Base-by-base conservation (phyloP, 805 yeast genomes). In the Saturnispora serradocipensis region DNA sequence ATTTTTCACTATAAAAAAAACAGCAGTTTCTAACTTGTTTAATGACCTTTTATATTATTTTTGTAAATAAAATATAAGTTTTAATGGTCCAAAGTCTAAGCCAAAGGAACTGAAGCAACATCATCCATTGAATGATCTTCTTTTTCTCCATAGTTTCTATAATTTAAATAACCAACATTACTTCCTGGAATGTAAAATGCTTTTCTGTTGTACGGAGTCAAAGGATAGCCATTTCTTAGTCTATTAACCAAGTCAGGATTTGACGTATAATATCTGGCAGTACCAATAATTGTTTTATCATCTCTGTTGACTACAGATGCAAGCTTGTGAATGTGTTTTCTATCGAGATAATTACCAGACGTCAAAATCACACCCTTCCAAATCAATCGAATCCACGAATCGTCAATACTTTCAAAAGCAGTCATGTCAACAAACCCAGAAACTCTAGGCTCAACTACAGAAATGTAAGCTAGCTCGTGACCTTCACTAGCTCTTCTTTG, bases 401-500 rank as follows among this genome's bases (percentile, higher is more conserved):
- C 27, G 20, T 46, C 45, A 39, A 46, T 30, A 28, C 27, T 15
- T 18, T 39, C 32, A 4, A 30, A 39, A 1, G 5, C 43, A 53
- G 53, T 30, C 24, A 51, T 54, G 27, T 50, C 54, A 10, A 25
- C 20, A 40, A 50, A 61, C 57, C 88, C 68, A 61, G 88, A 95
- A 62, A 88, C 96, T 36, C 82, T 89, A 1, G 81, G 82, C 58
- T 89, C 97, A 18, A 62, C 69, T 47, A 55, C 43, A 4, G 63
- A 61, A 18, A 65, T 51, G 38, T 61, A 62, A 2, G 64, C 66
- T 15, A 59, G 36, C 24, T 44, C 45, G 5, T 58, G 48, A 28
- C 58, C 59, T 5, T 54, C 28, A 15, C 54, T 39, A 3, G 69
- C 70, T 51, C 72, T 60, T 50, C 55, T 49, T 70, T 65, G 56